Base-by-base conservation (phyloP, 768 basidiomycete genomes). In the Lactifluus echinatus region DNA sequence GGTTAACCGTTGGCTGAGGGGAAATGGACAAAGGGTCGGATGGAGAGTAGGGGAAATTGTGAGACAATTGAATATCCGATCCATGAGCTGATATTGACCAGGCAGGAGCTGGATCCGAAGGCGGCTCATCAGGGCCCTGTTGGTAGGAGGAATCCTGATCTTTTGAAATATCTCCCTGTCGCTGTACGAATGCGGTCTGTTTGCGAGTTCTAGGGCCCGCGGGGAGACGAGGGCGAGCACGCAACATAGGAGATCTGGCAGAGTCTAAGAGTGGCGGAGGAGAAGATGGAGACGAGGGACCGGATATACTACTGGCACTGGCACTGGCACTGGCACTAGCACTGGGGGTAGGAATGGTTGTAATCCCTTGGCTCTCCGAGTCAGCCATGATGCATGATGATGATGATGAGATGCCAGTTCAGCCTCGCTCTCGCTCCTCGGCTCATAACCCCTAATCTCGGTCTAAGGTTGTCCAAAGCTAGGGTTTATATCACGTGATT, bases 151-250 rank as follows among this genome's bases (percentile, higher is more conserved):
- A 17, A 36, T 29, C 47, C 5, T 47, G 47, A 23, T 42, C 50
- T 37, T 50, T 55, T 36, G 53, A 23, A 29, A 33, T 14, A 14
- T 40, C 46, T 21, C 29, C 36, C 1, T 6, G 40, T 21, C 19
- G 46, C 10, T 31, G 28, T 8, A 17, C 28, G 2, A 39, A 50
- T 2, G 31, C 21, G 1, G 58, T 37, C 42, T 29, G 40, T 39
- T 59, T 59, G 28, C 34, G 58, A 4, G 53, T 59, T 37, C 58
- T 49, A 1, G 58, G 58, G 8, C 58, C 58, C 50, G 53, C 53
- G 21, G 58, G 58, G 43, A 59, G 58, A 6, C 58, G 58, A 50
- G 58, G 58, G 1, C 58, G 58, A 40, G 53, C 26, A 8, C 58
- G 58, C 7, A 47, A 21, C 42, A 50, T 47, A 23, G 57, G 47